phyloP scores from a whole-genome alignment of 805 yeast species.

The Spathaspora arborariae region DNA sequence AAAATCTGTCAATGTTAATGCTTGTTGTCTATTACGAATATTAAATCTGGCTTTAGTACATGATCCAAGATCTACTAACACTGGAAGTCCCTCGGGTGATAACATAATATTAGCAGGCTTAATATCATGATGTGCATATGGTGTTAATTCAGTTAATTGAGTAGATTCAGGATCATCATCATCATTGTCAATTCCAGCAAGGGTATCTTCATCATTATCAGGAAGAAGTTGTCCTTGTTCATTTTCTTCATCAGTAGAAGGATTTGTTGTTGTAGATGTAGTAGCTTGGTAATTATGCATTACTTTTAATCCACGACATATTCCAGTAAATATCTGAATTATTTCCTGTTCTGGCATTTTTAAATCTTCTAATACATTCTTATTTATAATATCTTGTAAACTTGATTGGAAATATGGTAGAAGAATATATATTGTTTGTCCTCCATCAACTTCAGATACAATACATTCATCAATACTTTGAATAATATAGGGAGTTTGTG shows the following conservation, averaged over 20 bases:
- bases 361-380: conserved; percentile 52
- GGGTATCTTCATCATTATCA: conserved; percentile 11
- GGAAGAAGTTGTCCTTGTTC: conserved; percentile 23
- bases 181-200: conserved; percentile 19
- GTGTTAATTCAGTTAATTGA: conserved; percentile 23
- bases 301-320: conserved; percentile 69
- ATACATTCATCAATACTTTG: conserved; percentile 68
- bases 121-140: conserved; percentile 82
- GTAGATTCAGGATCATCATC: conserved; percentile 24
- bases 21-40: conserved; percentile 61
- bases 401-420: conserved; percentile 74
- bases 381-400: conserved; percentile 75
- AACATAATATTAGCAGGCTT: conserved; percentile 90
- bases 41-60: conserved; percentile 58
- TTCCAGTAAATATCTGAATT: conserved; percentile 57
- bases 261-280: conserved; percentile 4
- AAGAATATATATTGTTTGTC: conserved; percentile 71
- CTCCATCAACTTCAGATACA: conserved; percentile 72
- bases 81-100: conserved; percentile 68
- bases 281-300: conserved; percentile 59
- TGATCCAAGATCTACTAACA: conserved; percentile 81
- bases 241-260: conserved; percentile 18
- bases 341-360: conserved; percentile 62
- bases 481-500: conserved; percentile 60
- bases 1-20: conserved; percentile 71